phyloP scores from a whole-genome alignment of 139 green algal species.

The Coelastrella sp. region DNA sequence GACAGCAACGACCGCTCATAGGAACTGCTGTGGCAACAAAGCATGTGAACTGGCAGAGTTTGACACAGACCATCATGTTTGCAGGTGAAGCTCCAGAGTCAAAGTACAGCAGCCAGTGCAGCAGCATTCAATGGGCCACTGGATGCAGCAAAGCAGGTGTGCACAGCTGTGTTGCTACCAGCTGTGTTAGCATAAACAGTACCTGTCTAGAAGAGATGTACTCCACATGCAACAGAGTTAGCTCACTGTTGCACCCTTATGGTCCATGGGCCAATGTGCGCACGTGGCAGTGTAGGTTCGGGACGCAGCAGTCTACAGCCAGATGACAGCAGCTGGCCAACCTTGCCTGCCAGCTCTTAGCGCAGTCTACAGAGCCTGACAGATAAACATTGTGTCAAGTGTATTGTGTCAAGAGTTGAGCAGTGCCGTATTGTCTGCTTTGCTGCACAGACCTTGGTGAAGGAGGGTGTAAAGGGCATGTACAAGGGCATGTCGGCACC shows the following conservation, averaged over 20 bases:
- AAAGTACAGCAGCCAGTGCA: constrained; percentile 55
- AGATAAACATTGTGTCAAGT: background rate
- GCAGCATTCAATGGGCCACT: constrained; percentile 54
- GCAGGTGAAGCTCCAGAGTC: constrained; percentile 83
- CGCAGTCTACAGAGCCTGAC: background rate
- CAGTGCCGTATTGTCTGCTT: too few relatives aligned
- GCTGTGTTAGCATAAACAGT: too few relatives aligned
- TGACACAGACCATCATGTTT: background rate
- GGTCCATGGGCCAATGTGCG: too few relatives aligned
- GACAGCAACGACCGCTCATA: too few relatives aligned
- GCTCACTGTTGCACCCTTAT: too few relatives aligned
- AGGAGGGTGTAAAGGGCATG: constrained; percentile 70
- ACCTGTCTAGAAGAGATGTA: too few relatives aligned
- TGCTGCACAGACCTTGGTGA: constrained; percentile 73
- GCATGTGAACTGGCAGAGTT: background rate
- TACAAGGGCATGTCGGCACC: constrained; percentile 84
- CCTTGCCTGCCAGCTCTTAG: background rate
- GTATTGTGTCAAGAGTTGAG: too few relatives aligned
- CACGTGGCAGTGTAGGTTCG: background rate
- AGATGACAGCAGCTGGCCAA: background rate
- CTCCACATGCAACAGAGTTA: too few relatives aligned
- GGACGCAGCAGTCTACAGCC: background rate
- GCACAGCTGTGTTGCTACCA: too few relatives aligned
- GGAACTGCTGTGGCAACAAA: too few relatives aligned
- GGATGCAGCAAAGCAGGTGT: constrained; percentile 65